Conservation (phyloP, 1,284 basidiomycete species). For the Ustilago loliicola region DNA sequence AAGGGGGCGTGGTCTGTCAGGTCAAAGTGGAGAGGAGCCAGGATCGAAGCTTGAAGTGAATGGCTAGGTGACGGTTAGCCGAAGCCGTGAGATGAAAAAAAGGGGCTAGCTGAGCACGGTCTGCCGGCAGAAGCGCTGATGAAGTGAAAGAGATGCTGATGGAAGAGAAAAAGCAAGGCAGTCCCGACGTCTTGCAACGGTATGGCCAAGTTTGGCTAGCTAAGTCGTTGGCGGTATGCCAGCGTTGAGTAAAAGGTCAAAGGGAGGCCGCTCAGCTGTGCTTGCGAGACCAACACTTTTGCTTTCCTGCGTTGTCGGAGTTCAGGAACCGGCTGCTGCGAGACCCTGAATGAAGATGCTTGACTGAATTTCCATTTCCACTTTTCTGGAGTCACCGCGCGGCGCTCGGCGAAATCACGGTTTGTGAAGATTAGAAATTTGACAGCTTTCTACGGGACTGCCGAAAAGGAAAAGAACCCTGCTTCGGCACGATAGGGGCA, state of each 20-base stretch:
- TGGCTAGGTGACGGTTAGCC: background rate
- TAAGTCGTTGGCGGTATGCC: background rate
- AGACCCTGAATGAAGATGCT: background rate
- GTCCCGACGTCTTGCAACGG: background rate
- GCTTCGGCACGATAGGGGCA: slow-evolving; percentile 9
- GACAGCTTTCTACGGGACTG: slow-evolving; percentile 1
- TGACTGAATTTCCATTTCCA: background rate
- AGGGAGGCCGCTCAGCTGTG: background rate
- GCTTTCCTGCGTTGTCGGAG: slow-evolving; percentile 21
- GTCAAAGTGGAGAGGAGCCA: background rate
- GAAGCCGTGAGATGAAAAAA: background rate
- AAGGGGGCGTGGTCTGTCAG: background rate
- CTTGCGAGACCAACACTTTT: slow-evolving; percentile 14
- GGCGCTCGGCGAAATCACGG: background rate
- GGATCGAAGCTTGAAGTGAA: background rate
- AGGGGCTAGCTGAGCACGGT: background rate
- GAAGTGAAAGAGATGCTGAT: background rate
- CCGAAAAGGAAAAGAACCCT: background rate
- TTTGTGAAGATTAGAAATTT: background rate
- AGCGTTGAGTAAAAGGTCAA: background rate
- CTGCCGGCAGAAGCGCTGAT: slow-evolving; percentile 11
- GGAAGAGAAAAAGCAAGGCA: background rate
- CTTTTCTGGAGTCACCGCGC: slow-evolving; percentile 1
- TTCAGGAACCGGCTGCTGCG: slow-evolving; percentile 7
- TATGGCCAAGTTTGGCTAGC: background rate